These are phyloP conservation scores for Tetracladium setigerum DNA, from an alignment of 495 filamentous ascomycete species.

Conservation along the genomic window DNA sequence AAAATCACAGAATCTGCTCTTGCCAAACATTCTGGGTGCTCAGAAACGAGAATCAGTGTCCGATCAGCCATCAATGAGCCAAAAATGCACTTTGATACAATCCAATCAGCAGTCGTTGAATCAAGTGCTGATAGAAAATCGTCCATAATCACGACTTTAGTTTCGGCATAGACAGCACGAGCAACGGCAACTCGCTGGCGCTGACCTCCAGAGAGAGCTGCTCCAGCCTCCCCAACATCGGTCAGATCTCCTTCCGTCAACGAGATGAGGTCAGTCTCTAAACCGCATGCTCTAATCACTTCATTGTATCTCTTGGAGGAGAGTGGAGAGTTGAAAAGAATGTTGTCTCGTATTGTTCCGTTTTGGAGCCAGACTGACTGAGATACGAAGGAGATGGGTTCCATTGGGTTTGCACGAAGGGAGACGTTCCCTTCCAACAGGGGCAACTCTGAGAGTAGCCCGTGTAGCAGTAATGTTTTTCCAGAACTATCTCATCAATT, in stretches of 20 bases:
- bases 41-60: no score
- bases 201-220: conserved; percentile 55
- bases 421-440: no score
- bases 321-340: conserved; percentile 32
- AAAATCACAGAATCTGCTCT: no score
- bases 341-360: conserved; percentile 47
- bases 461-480: no score
- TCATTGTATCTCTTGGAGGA: conserved; percentile 44
- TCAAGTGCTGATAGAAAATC: conserved; percentile 27
- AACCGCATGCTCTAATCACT: conserved; percentile 48
- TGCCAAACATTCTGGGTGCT: no score
- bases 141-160: conserved; percentile 23
- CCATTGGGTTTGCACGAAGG: no score
- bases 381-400: no score
- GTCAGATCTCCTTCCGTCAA: conserved; percentile 47
- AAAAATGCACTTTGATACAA: no score
- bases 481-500: no score
- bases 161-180: conserved; percentile 22
- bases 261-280: conserved; percentile 44
- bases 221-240: conserved; percentile 50
- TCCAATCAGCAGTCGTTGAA: conserved; percentile 17
- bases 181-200: conserved; percentile 40
- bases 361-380: conserved; percentile 45
- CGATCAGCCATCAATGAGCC: no score
- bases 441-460: no score